Evolutionary conservation across 148 eudicot genomes (phyloP), one percentile per base, ranked within the genome.

Genomic region (Fagopyrum homotropicum): DNA sequence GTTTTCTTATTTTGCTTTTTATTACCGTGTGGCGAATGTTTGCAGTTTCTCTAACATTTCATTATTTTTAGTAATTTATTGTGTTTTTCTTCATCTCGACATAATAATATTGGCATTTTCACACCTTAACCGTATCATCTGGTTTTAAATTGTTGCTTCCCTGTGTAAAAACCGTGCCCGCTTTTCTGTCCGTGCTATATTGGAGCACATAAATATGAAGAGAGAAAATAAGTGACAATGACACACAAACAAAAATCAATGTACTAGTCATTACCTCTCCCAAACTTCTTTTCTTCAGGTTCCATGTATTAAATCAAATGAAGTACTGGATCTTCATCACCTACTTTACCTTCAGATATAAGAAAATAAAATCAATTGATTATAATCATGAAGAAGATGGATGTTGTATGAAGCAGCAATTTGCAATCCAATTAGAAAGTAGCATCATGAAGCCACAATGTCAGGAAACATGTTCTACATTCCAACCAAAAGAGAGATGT

Each of bases 201-300:
- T 19, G 55, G 54, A 72, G 19, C 35, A 48, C 66, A 64, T 46
- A 47, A 29, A 17, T 70, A 45, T 66, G 50, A 12, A 56, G 22
- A 35, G 73, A 17, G 46, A 66, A 69, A 11, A 46, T 22, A 64
- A 22, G 40, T 10, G 59, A 26, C 68, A 63, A 45, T 19, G 16
- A 70, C 56, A 69, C 60, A 29, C 9, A 26, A 48, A 43, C 12
- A 14, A 52, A 56, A 43, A 35, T 15, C 49, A 22, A 35, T n/a
- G 56, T 75, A 40, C 0, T 56, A 14, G 19, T 73, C 57, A 77
- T 69, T 86, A 90, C 98, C 98, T 87, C 84, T 93, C 81, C 98
- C 98, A 84, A 93, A 93, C 80, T 90, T 93, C 79, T 82, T 86
- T 82, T 83, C 81, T 79, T 90, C 96, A 55, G 88, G 82, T 81